Conservation (phyloP, 768 basidiomycete genomes). For the Paxillus rubicundulus region DNA sequence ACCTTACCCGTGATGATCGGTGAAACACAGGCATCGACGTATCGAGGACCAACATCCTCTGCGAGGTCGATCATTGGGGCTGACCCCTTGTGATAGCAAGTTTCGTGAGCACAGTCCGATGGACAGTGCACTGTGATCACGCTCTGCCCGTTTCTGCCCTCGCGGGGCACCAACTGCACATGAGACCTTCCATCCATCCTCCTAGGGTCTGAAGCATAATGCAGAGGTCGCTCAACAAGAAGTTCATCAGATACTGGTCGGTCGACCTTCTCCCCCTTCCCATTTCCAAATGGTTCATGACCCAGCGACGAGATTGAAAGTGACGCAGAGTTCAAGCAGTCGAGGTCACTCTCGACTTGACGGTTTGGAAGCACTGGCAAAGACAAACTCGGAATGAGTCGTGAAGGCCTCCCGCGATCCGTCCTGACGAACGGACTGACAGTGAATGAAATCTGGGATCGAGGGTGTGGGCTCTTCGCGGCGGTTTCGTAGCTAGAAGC, state of each 20-base stretch:
- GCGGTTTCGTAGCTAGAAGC: not conserved
- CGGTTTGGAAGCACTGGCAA: slow-evolving; percentile 14
- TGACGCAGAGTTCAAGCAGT: not conserved
- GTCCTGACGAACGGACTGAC: slow-evolving; percentile 18
- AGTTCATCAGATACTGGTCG: not conserved
- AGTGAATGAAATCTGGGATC: not conserved
- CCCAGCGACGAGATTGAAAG: not conserved
- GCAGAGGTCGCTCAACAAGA: slow-evolving; percentile 2
- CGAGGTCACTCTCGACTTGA: not conserved
- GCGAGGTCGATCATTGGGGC: not conserved
- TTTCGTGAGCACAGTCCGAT: slow-evolving; percentile 17
- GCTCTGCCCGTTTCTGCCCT: slow-evolving; percentile 9
- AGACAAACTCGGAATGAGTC: slow-evolving; percentile 18
- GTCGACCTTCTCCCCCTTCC: slow-evolving; percentile 1
- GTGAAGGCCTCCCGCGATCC: slow-evolving; percentile 20
- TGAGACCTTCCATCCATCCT: slow-evolving; percentile 16
- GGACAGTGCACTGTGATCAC: slow-evolving; percentile 19
- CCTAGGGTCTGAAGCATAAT: not conserved
- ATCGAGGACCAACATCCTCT: slow-evolving; percentile 7
- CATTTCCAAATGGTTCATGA: slow-evolving; percentile 1
- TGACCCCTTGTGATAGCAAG: slow-evolving; percentile 4
- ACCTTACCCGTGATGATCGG: slow-evolving; percentile 16
- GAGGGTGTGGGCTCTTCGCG: not conserved
- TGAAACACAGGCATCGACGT: slow-evolving; percentile 28
- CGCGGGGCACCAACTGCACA: slow-evolving; percentile 18